Percentiles rank a stretch among this genome's conserved stretches.
Conservation (phyloP, 129 eudicot genomes). For the Logfia minima region DNA sequence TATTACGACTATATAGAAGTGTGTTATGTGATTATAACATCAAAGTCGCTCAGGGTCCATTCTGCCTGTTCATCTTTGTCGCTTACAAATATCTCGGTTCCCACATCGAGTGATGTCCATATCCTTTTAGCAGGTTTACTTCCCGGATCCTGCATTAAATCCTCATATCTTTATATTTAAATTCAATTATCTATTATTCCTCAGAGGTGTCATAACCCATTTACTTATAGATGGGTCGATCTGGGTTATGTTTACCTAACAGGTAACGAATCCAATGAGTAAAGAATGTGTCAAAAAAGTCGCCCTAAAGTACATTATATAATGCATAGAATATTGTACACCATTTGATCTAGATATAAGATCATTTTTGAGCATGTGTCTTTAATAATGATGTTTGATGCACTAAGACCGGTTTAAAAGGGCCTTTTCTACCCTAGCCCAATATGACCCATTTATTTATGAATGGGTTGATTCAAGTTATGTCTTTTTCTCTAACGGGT, state of each 20-base stretch:
- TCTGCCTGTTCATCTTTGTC: slow-evolving; percentile 76
- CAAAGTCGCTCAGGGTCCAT: slow-evolving; percentile 82
- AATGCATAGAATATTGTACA: not conserved
- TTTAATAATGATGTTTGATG: not conserved
- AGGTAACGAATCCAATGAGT: not conserved
- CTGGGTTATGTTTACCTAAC: not conserved
- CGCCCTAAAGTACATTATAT: not conserved
- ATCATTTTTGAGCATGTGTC: too few species aligned
- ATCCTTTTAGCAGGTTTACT: slow-evolving; percentile 66
- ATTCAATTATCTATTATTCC: not conserved
- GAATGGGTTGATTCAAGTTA: not conserved
- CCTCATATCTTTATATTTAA: not conserved
- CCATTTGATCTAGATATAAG: too few species aligned
- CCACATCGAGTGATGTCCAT: slow-evolving; percentile 89
- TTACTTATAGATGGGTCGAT: not conserved
- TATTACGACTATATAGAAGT: not conserved
- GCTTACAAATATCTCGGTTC: slow-evolving; percentile 83
- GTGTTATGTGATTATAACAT: slow-evolving; percentile 57
- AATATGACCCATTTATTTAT: not conserved
- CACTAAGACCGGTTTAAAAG: not conserved
- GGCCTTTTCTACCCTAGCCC: not conserved
- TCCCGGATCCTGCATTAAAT: slow-evolving; percentile 78
- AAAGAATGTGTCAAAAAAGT: not conserved
- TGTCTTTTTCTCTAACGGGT: not conserved
- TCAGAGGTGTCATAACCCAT: not conserved